phyloP scores from a whole-genome alignment of 805 yeast genomes.

The Saturnispora bothae region DNA sequence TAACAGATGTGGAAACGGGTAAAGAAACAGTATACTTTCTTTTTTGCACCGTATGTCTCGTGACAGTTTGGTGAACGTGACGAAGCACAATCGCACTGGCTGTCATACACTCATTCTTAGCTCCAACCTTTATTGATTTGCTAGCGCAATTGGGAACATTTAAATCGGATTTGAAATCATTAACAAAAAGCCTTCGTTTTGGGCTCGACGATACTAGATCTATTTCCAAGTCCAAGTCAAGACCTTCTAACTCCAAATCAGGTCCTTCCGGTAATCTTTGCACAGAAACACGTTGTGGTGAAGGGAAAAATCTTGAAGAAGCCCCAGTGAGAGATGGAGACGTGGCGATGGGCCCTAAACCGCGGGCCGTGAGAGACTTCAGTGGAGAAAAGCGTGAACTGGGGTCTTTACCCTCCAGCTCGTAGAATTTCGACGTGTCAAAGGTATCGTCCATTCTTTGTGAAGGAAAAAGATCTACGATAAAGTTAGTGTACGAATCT shows the following conservation, averaged over 20 bases:
- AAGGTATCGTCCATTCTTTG: conserved; percentile 7
- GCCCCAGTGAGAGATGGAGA: background rate
- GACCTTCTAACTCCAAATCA: too few species aligned
- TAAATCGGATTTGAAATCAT: too few species aligned
- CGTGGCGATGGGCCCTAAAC: too few species aligned
- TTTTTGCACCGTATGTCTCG: conserved; percentile 9
- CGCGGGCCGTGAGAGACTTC: background rate
- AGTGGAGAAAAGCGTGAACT: background rate
- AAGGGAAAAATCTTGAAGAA: conserved; percentile 26
- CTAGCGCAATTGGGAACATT: too few species aligned
- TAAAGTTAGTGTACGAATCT: too few species aligned
- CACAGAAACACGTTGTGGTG: too few species aligned
- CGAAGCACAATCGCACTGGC: conserved; percentile 10
- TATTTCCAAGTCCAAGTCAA: too few species aligned
- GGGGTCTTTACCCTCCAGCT: conserved; percentile 1
- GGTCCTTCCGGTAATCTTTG: too few species aligned
- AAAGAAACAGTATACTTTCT: conserved; percentile 9
- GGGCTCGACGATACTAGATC: too few species aligned
- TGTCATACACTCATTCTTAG: background rate
- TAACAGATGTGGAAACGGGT: conserved; percentile 2
- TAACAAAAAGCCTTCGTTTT: too few species aligned
- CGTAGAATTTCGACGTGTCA: conserved; percentile 12
- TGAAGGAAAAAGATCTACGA: too few species aligned
- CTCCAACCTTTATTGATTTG: too few species aligned
- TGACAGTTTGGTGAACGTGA: conserved; percentile 11